phyloP scores from a whole-genome alignment of 805 yeast genomes.

The Sugiyamaella lignohabitans region DNA sequence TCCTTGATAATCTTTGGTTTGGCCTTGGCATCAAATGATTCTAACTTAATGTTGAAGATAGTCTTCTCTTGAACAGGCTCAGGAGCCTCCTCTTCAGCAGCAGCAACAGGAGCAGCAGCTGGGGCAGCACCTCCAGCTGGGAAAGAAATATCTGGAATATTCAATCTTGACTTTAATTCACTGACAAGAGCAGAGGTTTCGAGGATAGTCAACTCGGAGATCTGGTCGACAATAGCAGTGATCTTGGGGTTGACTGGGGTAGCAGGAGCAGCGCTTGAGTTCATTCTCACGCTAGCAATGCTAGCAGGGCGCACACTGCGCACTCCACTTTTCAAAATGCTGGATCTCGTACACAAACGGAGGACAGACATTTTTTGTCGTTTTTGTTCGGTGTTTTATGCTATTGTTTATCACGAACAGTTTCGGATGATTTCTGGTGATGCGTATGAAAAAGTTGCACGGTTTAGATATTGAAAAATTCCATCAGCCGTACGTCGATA shows the following conservation, averaged over 20 bases:
- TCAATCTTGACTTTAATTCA: conserved; percentile 63
- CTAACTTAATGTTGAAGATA: conserved; percentile 85
- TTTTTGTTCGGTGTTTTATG: too few relatives aligned
- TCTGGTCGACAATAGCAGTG: conserved; percentile 78
- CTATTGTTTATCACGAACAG: too few relatives aligned
- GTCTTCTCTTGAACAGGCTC: conserved; percentile 89
- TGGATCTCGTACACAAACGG: conserved; percentile 3
- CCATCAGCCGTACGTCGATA: too few relatives aligned
- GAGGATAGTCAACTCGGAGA: conserved; percentile 80
- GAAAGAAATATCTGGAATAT: conserved; percentile 88
- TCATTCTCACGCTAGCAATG: conserved; percentile 29
- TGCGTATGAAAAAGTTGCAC: too few relatives aligned
- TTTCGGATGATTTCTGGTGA: too few relatives aligned
- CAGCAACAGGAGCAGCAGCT: conserved; percentile 59
- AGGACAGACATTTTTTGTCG: conserved; percentile 5
- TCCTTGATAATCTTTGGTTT: conserved; percentile 98
- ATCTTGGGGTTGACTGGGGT: conserved; percentile 82
- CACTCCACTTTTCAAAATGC: background rate
- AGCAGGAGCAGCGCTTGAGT: conserved; percentile 35
- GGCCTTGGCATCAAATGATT: conserved; percentile 86
- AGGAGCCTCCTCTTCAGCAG: conserved; percentile 67
- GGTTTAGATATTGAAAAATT: too few relatives aligned
- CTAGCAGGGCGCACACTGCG: background rate
- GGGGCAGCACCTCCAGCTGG: conserved; percentile 65
- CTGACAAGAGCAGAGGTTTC: conserved; percentile 86